Percentiles rank a stretch among this genome's conserved stretches.
These are phyloP conservation scores for Ceratocystis eucalypticola DNA, from an alignment of 2,329 filamentous ascomycete species.

Conservation along the genomic window DNA sequence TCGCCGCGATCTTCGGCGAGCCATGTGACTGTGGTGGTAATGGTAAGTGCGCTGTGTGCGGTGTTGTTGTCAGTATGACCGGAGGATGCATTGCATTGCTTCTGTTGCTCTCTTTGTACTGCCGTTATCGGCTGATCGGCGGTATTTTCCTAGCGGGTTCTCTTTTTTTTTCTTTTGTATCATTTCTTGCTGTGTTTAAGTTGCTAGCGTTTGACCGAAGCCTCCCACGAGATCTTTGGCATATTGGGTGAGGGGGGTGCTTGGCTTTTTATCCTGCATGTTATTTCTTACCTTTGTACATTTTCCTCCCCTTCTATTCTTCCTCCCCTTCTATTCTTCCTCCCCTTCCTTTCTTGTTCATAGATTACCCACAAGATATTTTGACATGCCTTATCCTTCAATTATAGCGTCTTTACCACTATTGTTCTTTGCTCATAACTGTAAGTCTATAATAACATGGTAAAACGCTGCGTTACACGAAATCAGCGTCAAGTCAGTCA, in stretches of 20 bases:
- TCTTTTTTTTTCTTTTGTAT: neutral
- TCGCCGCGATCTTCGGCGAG: neutral
- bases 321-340: neutral
- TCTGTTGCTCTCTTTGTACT: neutral
- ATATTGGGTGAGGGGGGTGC: neutral
- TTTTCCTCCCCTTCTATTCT: neutral
- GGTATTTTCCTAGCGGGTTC: neutral
- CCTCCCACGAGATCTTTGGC: neutral
- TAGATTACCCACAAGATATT: neutral
- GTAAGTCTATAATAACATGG: neutral
- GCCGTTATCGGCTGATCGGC: neutral
- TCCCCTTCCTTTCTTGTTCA: neutral
- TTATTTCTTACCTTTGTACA: slow-evolving; percentile 1
- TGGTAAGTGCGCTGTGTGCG: neutral
- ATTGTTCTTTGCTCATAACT: slow-evolving; percentile 3
- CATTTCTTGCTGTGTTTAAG: neutral
- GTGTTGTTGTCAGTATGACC: neutral
- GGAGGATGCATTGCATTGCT: neutral
- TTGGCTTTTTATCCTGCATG: neutral
- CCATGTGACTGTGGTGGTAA: neutral
- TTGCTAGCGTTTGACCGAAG: neutral
- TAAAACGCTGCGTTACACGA: slow-evolving; percentile 4
- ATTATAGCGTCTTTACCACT: neutral
- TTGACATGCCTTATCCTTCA: neutral
- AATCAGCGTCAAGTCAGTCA: neutral